These are phyloP conservation scores for Exophiala xenobiotica DNA, from an alignment of 2,329 filamentous ascomycete species.

Conservation along the genomic window DNA sequence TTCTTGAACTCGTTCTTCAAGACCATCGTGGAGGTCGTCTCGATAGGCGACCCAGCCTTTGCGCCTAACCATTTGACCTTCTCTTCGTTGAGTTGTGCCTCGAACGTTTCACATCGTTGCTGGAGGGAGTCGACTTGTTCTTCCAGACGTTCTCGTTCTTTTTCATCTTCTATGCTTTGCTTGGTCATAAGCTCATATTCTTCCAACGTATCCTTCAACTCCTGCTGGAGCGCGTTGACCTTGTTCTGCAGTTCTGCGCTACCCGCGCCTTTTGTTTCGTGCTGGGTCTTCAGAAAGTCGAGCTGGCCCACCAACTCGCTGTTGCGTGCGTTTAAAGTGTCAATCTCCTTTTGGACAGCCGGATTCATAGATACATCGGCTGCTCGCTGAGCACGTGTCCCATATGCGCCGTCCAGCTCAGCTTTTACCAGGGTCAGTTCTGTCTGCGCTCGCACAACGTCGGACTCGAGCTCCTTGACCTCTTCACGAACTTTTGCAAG, in stretches of 20 bases:
- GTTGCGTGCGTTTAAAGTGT: conserved; percentile 53
- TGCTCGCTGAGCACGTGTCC: conserved; percentile 66
- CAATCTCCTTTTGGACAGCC: conserved; percentile 59
- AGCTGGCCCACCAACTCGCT: conserved; percentile 49
- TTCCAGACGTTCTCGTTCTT: conserved; percentile 66
- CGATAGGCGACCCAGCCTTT: conserved; percentile 44
- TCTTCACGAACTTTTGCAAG: conserved; percentile 48
- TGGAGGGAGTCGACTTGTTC: conserved; percentile 61
- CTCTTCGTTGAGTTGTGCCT: conserved; percentile 66
- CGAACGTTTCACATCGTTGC: conserved; percentile 63
- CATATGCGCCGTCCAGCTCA: conserved; percentile 93
- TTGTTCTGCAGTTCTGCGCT: conserved; percentile 45
- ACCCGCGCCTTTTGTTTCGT: conserved; percentile 30
- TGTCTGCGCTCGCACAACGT: conserved; percentile 65
- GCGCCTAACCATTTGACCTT: conserved; percentile 65
- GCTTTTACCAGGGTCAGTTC: conserved; percentile 88
- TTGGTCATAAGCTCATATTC: conserved; percentile 72
- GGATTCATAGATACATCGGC: conserved; percentile 62
- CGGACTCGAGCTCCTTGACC: conserved; percentile 56
- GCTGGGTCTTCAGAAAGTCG: conserved; percentile 41
- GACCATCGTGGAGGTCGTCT: conserved; percentile 66
- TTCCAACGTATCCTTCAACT: conserved; percentile 65
- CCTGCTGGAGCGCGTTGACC: conserved; percentile 59
- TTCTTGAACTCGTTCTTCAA: conserved; percentile 74
- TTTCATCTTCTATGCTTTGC: conserved; percentile 68